Conservation (phyloP, 2,329 filamentous ascomycete genomes). For the Paecilomyces sp. region DNA sequence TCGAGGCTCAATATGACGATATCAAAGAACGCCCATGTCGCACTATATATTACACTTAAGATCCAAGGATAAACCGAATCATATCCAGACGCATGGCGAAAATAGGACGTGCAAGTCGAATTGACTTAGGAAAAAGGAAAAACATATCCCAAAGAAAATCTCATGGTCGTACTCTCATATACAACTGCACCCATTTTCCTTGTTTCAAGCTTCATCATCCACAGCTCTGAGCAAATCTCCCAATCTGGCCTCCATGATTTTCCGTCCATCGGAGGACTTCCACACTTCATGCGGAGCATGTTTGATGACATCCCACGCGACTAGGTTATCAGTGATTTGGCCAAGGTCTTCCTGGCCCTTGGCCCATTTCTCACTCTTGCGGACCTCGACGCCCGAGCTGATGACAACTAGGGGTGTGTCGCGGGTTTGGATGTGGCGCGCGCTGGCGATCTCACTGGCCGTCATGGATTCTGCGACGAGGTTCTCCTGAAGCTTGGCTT, state of each 20-base stretch:
- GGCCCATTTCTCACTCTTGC: constrained; percentile 66
- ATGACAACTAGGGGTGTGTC: constrained; percentile 72
- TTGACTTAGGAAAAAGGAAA: background rate
- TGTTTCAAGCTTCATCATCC: background rate
- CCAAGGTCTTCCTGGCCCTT: constrained; percentile 78
- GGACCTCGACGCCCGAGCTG: constrained; percentile 68
- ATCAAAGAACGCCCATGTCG: background rate
- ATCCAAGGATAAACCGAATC: background rate
- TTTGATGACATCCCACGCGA: constrained; percentile 80
- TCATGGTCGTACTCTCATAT: background rate
- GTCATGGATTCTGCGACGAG: constrained; percentile 80
- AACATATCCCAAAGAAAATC: background rate
- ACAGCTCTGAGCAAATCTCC: constrained; percentile 52
- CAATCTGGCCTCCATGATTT: constrained; percentile 71
- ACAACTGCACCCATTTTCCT: background rate
- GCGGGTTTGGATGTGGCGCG: constrained; percentile 69
- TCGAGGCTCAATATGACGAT: background rate
- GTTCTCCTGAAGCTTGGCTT: constrained; percentile 87
- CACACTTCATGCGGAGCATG: constrained; percentile 83
- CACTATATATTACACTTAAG: background rate
- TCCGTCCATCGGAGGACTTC: constrained; percentile 64
- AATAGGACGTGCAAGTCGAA: too few species aligned
- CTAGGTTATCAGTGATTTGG: constrained; percentile 68
- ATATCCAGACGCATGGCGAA: too few species aligned
- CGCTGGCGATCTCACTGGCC: constrained; percentile 71